A percentile compares a stretch with the other conserved stretches of the same genome.
These are phyloP conservation scores for Colletotrichum sp. DNA, from an alignment of 2,329 filamentous ascomycete genomes.

Conservation along the genomic window DNA sequence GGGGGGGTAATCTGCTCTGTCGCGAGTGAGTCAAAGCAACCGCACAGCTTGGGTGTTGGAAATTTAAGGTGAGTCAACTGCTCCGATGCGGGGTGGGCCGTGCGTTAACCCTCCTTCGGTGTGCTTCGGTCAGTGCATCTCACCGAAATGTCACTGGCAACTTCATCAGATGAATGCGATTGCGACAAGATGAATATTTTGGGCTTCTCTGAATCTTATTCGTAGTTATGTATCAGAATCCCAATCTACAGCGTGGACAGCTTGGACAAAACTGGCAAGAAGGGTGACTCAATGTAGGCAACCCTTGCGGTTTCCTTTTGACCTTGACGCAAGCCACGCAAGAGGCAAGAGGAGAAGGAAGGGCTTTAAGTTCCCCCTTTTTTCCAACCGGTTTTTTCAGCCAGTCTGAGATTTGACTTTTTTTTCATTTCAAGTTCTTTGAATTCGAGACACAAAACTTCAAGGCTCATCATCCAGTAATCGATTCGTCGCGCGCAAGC, in stretches of 20 bases:
- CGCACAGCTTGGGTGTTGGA: not conserved
- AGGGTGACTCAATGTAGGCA: not conserved
- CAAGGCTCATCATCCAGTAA: not conserved
- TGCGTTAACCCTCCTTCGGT: conserved; percentile 2
- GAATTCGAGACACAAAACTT: not conserved
- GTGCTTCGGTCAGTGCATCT: not conserved
- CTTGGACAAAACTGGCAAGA: not conserved
- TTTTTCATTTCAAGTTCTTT: not conserved
- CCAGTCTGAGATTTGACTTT: not conserved
- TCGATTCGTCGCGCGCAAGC: not conserved
- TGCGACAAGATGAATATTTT: not conserved
- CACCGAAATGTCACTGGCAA: not conserved
- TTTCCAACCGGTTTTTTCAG: not conserved
- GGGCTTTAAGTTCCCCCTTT: not conserved
- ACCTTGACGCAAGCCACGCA: not conserved
- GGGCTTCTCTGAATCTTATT: not conserved
- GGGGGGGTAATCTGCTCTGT: not conserved
- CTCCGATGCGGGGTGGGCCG: conserved; percentile 7
- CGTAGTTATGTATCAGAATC: not conserved
- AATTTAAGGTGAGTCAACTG: conserved; percentile 21
- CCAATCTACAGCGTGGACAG: not conserved
- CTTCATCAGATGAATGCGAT: not conserved
- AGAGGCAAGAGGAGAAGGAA: not conserved
- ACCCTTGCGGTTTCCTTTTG: not conserved
- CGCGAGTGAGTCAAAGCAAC: conserved; percentile 13